Base-by-base conservation (phyloP, 2,329 filamentous ascomycete species). In the Grosmannia serpens region DNA sequence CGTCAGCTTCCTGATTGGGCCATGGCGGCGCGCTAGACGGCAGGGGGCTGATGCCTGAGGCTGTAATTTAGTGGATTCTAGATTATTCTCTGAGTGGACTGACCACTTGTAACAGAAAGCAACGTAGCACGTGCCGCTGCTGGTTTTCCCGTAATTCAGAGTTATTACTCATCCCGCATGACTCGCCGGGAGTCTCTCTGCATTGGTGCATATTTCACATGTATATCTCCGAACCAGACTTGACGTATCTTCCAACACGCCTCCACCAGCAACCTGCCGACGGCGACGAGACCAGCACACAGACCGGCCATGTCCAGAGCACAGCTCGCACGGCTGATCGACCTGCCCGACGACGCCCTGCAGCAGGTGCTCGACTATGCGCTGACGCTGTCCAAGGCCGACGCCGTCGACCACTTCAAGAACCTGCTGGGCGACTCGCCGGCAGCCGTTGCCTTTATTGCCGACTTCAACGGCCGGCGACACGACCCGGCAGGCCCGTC, bases 341-440 rank as follows among this genome's bases (percentile, higher is more conserved):
- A 91, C 9, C 77, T 97, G 13, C 91, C 95, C 41, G 85, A 95
- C 41, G 85, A 88, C 15, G 91, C 92, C 47, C 77, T 97, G 35
- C 83, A 85, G 67, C 89, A 97, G 68, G 81, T 96, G 50, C 78
- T 97, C 64, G 84, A 89, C 53, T 96, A 96, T 70, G 85, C 89
- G 2, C 77, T 83, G 41, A 87, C 85, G 0, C 79, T 97, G 10
- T 84, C 90, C 24, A 91, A 87, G 67, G 74, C 84, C 56, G 88
- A 87, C 63, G 88, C 89, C 17, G 90, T 84, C 55, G 85, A 91
- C 49, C 90, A 97, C 71, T 86, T 99, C 61, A 87, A 85, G 70
- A 90, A 94, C 67, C 77, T 99, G 57, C 81, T 99, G 0, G 94
- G 92, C 55, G 90, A 95, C 70, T 91, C 88, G 8, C 83, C 91